phyloP scores from a whole-genome alignment of 129 eudicot species.

The Flaveria trinervia region DNA sequence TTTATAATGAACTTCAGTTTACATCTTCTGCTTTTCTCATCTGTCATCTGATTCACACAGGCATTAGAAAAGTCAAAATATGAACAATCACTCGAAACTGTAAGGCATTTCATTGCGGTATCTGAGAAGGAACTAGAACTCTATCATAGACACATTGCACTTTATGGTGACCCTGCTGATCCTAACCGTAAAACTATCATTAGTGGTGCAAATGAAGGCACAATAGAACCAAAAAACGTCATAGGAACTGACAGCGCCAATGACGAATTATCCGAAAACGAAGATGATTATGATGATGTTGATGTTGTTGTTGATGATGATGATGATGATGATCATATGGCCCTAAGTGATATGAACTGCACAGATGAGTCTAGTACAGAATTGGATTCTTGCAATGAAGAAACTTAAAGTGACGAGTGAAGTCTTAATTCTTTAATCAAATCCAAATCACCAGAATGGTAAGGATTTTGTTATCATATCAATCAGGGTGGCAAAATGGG shows the following conservation, averaged over 20 bases:
- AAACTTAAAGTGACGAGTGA: slow-evolving; percentile 14
- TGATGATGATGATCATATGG: slow-evolving; percentile 17
- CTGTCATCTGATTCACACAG: slow-evolving; percentile 42
- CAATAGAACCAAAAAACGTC: slow-evolving; percentile 16
- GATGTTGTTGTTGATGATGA: slow-evolving; percentile 29
- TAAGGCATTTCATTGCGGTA: slow-evolving; percentile 75
- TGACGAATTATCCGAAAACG: slow-evolving; percentile 16
- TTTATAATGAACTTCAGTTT: neutral
- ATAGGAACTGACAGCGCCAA: neutral
- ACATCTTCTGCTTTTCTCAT: slow-evolving; percentile 7
- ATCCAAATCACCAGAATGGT: neutral
- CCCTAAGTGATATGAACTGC: slow-evolving; percentile 31
- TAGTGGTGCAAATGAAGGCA: slow-evolving; percentile 34
- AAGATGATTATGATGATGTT: slow-evolving; percentile 22
- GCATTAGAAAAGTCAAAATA: slow-evolving; percentile 92
- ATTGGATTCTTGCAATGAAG: slow-evolving; percentile 38
- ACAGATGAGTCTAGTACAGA: slow-evolving; percentile 37
- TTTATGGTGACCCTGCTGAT: slow-evolving; percentile 60
- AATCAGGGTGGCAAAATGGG: neutral
- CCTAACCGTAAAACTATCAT: slow-evolving; percentile 35
- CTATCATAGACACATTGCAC: slow-evolving; percentile 77
- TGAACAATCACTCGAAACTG: slow-evolving; percentile 90
- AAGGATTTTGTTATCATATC: neutral
- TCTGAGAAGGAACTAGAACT: slow-evolving; percentile 87
- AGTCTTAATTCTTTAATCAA: neutral